Evolutionary conservation across 2,329 filamentous ascomycete genomes (phyloP), one percentile per base, ranked within the genome.

Genomic region (Macroventuria anomochaeta): DNA sequence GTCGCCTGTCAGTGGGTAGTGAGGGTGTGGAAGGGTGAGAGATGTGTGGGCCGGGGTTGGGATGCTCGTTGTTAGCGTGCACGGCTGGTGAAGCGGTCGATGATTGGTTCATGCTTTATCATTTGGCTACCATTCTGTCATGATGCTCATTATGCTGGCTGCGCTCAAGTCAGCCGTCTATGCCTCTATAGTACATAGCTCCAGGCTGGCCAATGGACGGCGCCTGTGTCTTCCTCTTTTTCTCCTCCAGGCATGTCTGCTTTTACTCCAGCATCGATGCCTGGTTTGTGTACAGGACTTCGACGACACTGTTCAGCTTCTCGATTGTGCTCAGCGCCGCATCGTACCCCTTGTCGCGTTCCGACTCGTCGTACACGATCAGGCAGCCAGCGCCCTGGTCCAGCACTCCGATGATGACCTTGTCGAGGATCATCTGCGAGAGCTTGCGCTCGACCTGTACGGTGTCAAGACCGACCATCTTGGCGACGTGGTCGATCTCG

Each of bases 391-490:
- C 91, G 42, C 95, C 95, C 78, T 99, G 95, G 75, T 99, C 95
- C 65, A 99, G 80, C 50, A 99, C 95, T 55, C 96, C 95, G 65
- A 97, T 91, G 72, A 99, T 97, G 69, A 97, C 91, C 83, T 97
- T 97, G 81, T 99, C 95, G 55, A 99, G 84, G 71, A 99, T 99
- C 96, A 99, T 99, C 83, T 99, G 96, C 38, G 91, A 96, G 60
- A 99, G 83, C 83, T 99, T 99, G 68, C 93, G 87, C 85, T 99
- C 96, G 55, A 99, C 95, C 80, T 97, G 93, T 76, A 91, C 88
- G 21, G 91, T 96, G 75, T 97, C 95, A 58, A 99, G 83, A 32
- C 93, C 93, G 46, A 99, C 95, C 89, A 97, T 96, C 81, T 95
- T 92, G 65, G 95, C 93, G 69, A 99, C 91, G 75, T 99, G 95